Evolutionary conservation across 2,329 filamentous ascomycete genomes (phyloP).

Genomic region (Coniochaeta sp.): DNA sequence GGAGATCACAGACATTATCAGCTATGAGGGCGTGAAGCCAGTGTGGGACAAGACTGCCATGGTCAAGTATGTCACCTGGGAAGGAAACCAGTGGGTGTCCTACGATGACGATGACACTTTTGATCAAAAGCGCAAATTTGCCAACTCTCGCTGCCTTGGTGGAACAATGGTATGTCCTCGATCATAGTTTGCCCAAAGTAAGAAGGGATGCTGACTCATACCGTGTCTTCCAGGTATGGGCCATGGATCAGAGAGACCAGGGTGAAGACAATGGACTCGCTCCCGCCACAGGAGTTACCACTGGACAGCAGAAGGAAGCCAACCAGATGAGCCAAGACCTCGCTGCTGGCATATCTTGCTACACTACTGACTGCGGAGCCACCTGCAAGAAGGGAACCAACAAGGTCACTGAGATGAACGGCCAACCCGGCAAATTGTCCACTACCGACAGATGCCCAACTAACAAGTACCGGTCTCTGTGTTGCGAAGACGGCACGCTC

Average conservation of each 20-base stretch:
- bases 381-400: constrained; percentile 17
- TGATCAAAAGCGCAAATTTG: constrained; percentile 13
- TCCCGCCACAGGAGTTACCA: not conserved
- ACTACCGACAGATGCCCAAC: not conserved
- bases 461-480: constrained; percentile 13
- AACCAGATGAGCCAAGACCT: constrained; percentile 6
- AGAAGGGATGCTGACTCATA: not conserved
- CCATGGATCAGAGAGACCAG: constrained; percentile 12
- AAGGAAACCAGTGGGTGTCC: not conserved
- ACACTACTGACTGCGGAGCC: constrained; percentile 16
- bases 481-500: constrained; percentile 15
- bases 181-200: not conserved
- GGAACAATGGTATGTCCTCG: constrained; percentile 4
- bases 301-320: constrained; percentile 1
- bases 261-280: constrained; percentile 3
- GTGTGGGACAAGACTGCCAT: constrained; percentile 9
- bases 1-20: not conserved
- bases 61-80: constrained; percentile 9
- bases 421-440: constrained; percentile 17
- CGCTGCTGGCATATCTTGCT: constrained; percentile 12
- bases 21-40: not conserved
- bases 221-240: not conserved
- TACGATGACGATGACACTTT: constrained; percentile 20
- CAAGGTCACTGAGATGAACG: constrained; percentile 19
- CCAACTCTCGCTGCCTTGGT: constrained; percentile 14